Evolutionary conservation across 768 basidiomycete genomes (phyloP).

Genomic region (Rhizopogon vulgaris): DNA sequence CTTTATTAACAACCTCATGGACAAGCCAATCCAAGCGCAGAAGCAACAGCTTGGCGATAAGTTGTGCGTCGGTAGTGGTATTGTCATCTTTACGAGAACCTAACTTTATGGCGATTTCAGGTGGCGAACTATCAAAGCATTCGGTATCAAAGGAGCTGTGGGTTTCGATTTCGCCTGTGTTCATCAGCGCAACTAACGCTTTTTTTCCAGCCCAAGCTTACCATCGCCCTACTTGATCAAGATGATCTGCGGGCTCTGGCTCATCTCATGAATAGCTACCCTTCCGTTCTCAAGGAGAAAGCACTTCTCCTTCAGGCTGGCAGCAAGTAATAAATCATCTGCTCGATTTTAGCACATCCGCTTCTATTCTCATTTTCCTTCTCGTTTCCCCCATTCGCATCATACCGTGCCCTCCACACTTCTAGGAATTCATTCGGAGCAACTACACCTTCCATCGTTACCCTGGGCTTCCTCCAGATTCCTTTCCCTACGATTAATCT

Average conservation of each 20-base stretch:
- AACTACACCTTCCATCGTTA: not conserved
- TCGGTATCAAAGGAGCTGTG: conserved; percentile 78
- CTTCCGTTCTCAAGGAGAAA: conserved; percentile 77
- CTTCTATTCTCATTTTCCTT: not conserved
- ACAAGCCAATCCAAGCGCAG: conserved; percentile 50
- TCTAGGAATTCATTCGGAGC: conserved; percentile 1
- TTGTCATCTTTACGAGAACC: not conserved
- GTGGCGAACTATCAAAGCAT: conserved; percentile 61
- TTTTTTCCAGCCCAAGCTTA: conserved; percentile 64
- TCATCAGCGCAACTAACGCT: not conserved
- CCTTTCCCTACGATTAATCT: not conserved
- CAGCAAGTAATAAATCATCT: conserved; percentile 12
- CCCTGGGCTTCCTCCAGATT: not conserved
- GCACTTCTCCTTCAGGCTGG: conserved; percentile 29
- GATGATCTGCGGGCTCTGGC: conserved; percentile 82
- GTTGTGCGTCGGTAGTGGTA: conserved; percentile 38
- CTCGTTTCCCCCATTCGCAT: not conserved
- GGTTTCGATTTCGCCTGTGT: conserved; percentile 18
- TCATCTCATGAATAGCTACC: conserved; percentile 85
- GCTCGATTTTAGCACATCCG: not conserved
- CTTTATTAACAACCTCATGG: conserved; percentile 59
- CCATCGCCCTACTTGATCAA: conserved; percentile 75
- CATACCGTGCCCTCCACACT: not conserved
- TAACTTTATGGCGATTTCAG: conserved; percentile 16
- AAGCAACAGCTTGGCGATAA: conserved; percentile 83